A percentile compares a stretch with the other conserved stretches of the same genome.
Evolutionary conservation across 257 asterid species (phyloP).

Genomic region (Primulina huaijiensis): DNA sequence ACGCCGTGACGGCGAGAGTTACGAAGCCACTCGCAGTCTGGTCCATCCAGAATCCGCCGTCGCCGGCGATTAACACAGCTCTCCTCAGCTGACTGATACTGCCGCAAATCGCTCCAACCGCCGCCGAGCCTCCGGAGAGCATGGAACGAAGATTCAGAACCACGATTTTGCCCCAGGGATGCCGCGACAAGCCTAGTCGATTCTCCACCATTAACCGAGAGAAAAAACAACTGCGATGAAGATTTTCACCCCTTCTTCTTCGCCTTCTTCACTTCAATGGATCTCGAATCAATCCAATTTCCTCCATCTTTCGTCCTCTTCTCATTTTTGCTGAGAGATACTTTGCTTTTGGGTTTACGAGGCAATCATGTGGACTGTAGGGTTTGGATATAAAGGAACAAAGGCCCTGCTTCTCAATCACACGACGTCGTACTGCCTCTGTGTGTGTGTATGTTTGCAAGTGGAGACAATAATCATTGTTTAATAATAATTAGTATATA

Average conservation of each 20-base stretch:
- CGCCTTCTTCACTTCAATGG: conserved; percentile 23
- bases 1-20: conserved; percentile 68
- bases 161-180: conserved; percentile 45
- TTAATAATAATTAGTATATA: no score
- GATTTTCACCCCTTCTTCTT: conserved; percentile 18
- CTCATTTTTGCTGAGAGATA: no score
- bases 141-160: conserved; percentile 33
- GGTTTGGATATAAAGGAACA: not conserved
- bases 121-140: conserved; percentile 40
- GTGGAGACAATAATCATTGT: not conserved
- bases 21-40: conserved; percentile 50
- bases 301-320: conserved; percentile 18
- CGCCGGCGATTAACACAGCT: conserved; percentile 32
- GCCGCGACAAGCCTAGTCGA: conserved; percentile 38
- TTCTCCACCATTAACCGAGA: conserved; percentile 66
- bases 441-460: not conserved
- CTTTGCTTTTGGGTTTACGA: not conserved
- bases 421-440: not conserved
- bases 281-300: conserved; percentile 30
- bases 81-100: conserved; percentile 38
- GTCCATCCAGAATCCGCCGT: conserved; percentile 39
- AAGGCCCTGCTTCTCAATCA: not conserved
- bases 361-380: conserved; percentile 1
- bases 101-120: conserved; percentile 40
- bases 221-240: conserved; percentile 38